Conservation (phyloP, 495 filamentous ascomycete species). For the Jackrogersella multiformis region DNA sequence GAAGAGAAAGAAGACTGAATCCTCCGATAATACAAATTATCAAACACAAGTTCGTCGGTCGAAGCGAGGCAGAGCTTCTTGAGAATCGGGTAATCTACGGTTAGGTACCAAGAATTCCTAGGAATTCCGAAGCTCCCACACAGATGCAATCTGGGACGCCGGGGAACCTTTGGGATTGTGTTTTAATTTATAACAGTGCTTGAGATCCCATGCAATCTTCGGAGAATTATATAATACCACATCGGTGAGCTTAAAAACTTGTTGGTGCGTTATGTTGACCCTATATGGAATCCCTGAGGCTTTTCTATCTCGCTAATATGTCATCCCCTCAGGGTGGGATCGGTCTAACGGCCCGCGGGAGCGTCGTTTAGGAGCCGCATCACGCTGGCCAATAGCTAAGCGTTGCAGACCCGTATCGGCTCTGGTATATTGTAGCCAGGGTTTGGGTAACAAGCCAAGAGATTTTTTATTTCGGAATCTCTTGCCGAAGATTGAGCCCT, state of each 20-base stretch:
- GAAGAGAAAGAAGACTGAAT: conserved; percentile 48
- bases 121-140: conserved; percentile 18
- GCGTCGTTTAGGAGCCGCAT: conserved; percentile 41
- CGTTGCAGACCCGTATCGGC: conserved; percentile 20
- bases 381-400: conserved; percentile 23
- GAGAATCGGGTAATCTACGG: conserved; percentile 14
- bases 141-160: conserved; percentile 32
- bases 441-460: conserved; percentile 38
- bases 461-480: conserved; percentile 40
- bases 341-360: conserved; percentile 46
- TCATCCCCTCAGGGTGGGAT: conserved; percentile 28
- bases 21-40: conserved; percentile 26
- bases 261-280: conserved; percentile 3
- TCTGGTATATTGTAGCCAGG: conserved; percentile 34
- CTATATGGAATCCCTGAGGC: conserved; percentile 16
- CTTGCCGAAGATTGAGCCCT: conserved; percentile 38
- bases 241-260: conserved; percentile 24
- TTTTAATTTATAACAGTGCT: conserved; percentile 28
- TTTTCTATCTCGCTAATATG: conserved; percentile 23
- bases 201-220: conserved; percentile 22
- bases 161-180: conserved; percentile 30
- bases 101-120: conserved; percentile 15
- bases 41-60: conserved; percentile 33
- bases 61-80: conserved; percentile 37
- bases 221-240: conserved; percentile 26